These are phyloP conservation scores for Coprinopsis marcescibilis DNA, from an alignment of 768 basidiomycete species.

Conservation along the genomic window DNA sequence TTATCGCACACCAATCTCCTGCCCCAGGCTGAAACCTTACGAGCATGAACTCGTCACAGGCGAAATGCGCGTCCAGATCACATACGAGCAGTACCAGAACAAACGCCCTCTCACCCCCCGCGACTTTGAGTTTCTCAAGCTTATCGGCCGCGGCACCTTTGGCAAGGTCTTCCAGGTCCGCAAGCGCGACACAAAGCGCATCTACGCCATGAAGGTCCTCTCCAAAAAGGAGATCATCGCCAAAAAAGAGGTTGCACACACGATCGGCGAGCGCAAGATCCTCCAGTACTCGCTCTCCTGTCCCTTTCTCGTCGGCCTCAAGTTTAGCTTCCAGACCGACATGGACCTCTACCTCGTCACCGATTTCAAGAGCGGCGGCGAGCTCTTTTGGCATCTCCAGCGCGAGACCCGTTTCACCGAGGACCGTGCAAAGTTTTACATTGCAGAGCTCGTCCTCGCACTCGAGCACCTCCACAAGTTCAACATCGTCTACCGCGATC, in stretches of 20 bases:
- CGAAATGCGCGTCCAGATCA: conserved; percentile 91
- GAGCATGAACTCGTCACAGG: conserved; percentile 84
- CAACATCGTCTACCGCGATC: conserved; percentile 91
- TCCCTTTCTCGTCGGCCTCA: conserved; percentile 96
- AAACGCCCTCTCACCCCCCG: conserved; percentile 86
- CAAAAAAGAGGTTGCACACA: conserved; percentile 99
- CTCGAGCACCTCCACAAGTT: conserved; percentile 97
- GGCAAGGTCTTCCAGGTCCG: conserved; percentile 99
- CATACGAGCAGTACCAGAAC: conserved; percentile 85
- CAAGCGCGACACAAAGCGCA: conserved; percentile 95
- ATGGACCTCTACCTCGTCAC: conserved; percentile 93
- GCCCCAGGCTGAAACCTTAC: conserved; percentile 58
- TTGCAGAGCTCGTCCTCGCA: conserved; percentile 92
- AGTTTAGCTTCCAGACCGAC: conserved; percentile 98
- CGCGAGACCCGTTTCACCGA: conserved; percentile 91
- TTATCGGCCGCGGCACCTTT: conserved; percentile 97
- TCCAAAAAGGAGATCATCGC: conserved; percentile 99
- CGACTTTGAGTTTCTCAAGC: conserved; percentile 98
- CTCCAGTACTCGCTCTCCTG: conserved; percentile 88
- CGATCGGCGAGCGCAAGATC: conserved; percentile 98
- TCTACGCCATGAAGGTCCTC: conserved; percentile 99
- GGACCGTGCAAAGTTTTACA: conserved; percentile 92
- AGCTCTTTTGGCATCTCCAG: conserved; percentile 98
- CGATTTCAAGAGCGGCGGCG: conserved; percentile 98
- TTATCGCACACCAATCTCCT: background rate